phyloP scores from a whole-genome alignment of 2,329 filamentous ascomycete species.

The Botrytis tulipae region DNA sequence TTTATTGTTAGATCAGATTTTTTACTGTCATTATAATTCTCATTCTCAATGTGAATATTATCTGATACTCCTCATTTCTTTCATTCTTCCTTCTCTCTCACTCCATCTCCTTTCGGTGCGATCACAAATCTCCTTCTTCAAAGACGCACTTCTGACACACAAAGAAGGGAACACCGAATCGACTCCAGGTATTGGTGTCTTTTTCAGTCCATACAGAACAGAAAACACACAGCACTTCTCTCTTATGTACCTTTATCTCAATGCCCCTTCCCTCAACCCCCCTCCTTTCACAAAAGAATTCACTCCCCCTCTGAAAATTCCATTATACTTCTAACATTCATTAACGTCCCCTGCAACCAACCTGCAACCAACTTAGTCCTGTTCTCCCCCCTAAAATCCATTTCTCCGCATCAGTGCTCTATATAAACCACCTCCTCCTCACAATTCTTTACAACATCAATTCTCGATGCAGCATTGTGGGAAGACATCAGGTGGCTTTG shows the following conservation, averaged over 20 bases:
- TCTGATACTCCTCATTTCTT: not conserved
- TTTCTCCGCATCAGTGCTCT: not conserved
- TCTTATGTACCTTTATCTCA: not conserved
- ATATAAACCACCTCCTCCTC: not conserved
- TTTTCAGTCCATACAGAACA: too few relatives aligned
- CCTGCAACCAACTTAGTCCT: not conserved
- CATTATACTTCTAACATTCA: not conserved
- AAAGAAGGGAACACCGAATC: too few relatives aligned
- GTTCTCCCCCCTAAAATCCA: not conserved
- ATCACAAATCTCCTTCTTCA: too few relatives aligned
- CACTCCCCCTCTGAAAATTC: not conserved
- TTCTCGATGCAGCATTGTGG: not conserved
- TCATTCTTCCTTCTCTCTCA: too few relatives aligned
- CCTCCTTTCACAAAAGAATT: not conserved
- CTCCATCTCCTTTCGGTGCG: too few relatives aligned
- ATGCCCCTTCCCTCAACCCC: not conserved
- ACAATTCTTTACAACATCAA: rapidly evolving
- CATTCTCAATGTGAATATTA: rapidly evolving
- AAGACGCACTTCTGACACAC: too few relatives aligned
- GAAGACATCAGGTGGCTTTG: too few relatives aligned
- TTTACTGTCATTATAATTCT: not conserved
- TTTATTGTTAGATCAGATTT: not conserved
- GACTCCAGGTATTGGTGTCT: too few relatives aligned
- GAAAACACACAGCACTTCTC: not conserved
- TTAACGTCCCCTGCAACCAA: not conserved